A percentile compares a stretch with the other conserved stretches of the same genome.
Evolutionary conservation across 257 asterid species (phyloP).

Genomic region (Thymus mandschuricus): DNA sequence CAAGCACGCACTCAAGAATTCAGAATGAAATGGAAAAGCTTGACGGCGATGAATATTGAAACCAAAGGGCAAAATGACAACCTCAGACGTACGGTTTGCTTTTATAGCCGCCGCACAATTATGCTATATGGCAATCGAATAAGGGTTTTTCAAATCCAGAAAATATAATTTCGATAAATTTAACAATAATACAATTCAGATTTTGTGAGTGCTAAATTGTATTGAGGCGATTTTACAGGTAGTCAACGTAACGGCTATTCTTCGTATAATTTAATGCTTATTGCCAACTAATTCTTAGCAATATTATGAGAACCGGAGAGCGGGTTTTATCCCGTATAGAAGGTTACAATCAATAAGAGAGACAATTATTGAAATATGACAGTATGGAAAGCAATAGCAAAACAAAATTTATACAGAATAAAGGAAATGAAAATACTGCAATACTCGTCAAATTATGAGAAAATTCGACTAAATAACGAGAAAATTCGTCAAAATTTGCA

Average conservation of each 20-base stretch:
- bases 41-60: not conserved
- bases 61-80: not conserved
- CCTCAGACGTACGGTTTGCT: not conserved
- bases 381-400: not conserved
- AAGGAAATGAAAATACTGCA: not conserved
- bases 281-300: constrained; percentile 20
- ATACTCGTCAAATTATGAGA: not conserved
- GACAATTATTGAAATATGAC: not conserved
- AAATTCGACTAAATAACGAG: too few relatives aligned
- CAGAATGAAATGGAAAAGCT: not conserved
- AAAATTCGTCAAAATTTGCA: not conserved
- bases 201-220: not conserved
- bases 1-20: not conserved
- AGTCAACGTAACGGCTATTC: not conserved
- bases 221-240: not conserved
- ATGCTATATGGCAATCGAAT: not conserved
- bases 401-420: not conserved
- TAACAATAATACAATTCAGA: not conserved
- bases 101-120: not conserved
- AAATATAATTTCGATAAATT: not conserved
- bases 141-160: not conserved
- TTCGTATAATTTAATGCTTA: not conserved
- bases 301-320: not conserved
- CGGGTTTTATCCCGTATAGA: not conserved
- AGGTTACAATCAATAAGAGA: not conserved